A percentile compares a stretch with the other conserved stretches of the same genome.
phyloP scores from a whole-genome alignment of 2,329 filamentous ascomycete species.

The Tolypocladium ovalisporum region DNA sequence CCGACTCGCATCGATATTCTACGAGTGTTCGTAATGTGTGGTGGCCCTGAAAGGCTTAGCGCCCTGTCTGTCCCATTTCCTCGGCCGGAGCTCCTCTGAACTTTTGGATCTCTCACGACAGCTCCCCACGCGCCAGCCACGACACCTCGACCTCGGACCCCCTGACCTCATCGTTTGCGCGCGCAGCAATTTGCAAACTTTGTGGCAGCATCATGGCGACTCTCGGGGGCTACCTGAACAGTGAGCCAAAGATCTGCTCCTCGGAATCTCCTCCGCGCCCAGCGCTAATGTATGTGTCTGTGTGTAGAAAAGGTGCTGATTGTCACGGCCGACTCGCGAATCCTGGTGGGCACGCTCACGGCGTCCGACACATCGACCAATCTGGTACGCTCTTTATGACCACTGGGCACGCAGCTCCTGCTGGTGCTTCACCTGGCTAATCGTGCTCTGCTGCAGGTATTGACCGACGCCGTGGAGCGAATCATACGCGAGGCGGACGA shows the following conservation, averaged over 20 bases:
- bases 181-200: not conserved
- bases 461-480: conserved; percentile 74
- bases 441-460: conserved; percentile 40
- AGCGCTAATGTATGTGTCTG: not conserved
- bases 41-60: not conserved
- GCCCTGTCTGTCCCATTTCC: not conserved
- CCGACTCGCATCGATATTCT: not conserved
- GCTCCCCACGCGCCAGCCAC: not conserved
- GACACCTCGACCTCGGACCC: not conserved
- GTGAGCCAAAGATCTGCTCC: conserved; percentile 14
- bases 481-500: conserved; percentile 83
- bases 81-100: not conserved
- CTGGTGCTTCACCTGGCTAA: not conserved
- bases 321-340: conserved; percentile 85
- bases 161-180: not conserved
- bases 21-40: not conserved
- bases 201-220: conserved; percentile 25
- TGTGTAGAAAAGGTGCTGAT: conserved; percentile 76
- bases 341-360: conserved; percentile 69
- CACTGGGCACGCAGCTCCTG: not conserved
- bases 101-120: not conserved
- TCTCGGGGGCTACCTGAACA: conserved; percentile 33
- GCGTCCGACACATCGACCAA: conserved; percentile 90
- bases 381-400: conserved; percentile 37
- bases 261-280: not conserved